Base-by-base conservation (phyloP, 2,329 filamentous ascomycete genomes). In the Xylariaceae sp. region DNA sequence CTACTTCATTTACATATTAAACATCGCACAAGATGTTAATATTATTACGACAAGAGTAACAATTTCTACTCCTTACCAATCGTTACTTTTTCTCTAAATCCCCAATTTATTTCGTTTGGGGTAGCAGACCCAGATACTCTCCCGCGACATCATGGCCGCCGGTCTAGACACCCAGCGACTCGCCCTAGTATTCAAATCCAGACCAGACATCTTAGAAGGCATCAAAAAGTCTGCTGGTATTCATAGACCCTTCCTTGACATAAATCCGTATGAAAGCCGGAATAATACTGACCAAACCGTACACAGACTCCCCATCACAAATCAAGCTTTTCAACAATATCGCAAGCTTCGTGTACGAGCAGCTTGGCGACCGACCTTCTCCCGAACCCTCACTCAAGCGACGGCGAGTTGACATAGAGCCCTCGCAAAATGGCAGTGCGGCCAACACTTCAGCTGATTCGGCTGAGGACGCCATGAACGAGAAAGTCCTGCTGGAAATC, bases 311-410 rank as follows among this genome's bases (percentile, higher is more conserved):
- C 1, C 79, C 82, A 0, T 72, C 71, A 6, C 75, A 77, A 32
- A 70, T 83, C 21, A 66, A 73, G 19, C 74, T 86, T 7, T 86
- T 86, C 71, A 86, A 86, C 71, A 73, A 79, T 46, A 85, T 86
- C 51, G 76, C 78, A 50, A 72, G 56, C 60, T 81, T 81, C 61
- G 74, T 85, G 10, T 73, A 78, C 68, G 76, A 79, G 23, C 76
- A 77, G 51, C 65, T 80, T 10, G 63, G 65, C 44, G 61, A 66
- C 50, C 58, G 56, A 49, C 57, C 55, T 32, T 20, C 54, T 18
- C 56, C 70, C 50, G 77, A 80, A 60, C 81, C 81, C 0, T 75
- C 79, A 7, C 72, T 77, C 37, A 85, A 85, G 69, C 77, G 80
- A 54, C 74, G 83, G 54, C 77, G 79, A 60, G 75, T 85, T 59